A percentile compares a stretch with the other conserved stretches of the same genome.
These are phyloP conservation scores for Fagus crenata DNA, from an alignment of 306 rosid species.

Conservation along the genomic window DNA sequence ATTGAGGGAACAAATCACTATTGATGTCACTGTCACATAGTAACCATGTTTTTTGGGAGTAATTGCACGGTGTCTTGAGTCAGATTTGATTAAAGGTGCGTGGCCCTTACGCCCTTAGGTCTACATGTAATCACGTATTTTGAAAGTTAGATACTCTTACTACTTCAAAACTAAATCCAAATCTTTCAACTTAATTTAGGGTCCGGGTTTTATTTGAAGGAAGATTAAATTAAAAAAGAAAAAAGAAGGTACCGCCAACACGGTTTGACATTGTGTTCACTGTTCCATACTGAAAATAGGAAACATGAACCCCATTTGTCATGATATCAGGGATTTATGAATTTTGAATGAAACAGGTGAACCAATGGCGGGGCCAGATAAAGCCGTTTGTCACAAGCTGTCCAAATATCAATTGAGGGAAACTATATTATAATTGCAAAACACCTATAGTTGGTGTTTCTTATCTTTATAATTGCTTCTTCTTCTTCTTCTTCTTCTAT, in stretches of 20 bases:
- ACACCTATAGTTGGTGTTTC: not conserved
- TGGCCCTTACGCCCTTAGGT: too few relatives aligned
- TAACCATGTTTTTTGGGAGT: not conserved
- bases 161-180: not conserved
- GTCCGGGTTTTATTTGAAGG: not conserved
- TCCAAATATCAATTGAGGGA: not conserved
- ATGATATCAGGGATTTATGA: not conserved
- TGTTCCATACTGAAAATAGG: not conserved
- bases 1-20: not conserved
- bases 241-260: not conserved
- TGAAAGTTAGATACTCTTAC: not conserved
- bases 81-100: too few relatives aligned
- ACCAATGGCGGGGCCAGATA: slow-evolving; percentile 12
- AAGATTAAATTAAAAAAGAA: not conserved
- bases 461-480: too few relatives aligned
- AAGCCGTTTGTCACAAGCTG: slow-evolving; percentile 30
- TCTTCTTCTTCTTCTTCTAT: too few relatives aligned
- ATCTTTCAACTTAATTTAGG: not conserved
- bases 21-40: too few relatives aligned
- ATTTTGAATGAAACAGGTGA: not conserved
- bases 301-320: slow-evolving; percentile 21
- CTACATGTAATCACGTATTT: too few relatives aligned
- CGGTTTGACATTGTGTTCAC: not conserved
- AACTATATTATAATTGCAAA: not conserved
- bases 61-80: not conserved